These are phyloP conservation scores for Alloascoidea africana DNA, from an alignment of 805 yeast genomes.

Conservation along the genomic window DNA sequence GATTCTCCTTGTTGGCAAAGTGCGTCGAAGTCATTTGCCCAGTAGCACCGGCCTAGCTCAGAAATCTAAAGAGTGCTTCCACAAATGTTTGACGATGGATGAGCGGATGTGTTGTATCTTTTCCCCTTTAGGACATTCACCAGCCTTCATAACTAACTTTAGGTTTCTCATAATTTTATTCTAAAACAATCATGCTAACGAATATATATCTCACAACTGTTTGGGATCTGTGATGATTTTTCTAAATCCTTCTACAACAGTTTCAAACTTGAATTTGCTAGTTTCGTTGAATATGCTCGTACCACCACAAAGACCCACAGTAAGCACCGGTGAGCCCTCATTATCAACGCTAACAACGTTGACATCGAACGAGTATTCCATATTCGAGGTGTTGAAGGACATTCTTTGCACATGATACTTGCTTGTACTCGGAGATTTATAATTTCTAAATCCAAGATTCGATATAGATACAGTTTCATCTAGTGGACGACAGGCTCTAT, in stretches of 20 bases:
- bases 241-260: neutral
- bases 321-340: neutral
- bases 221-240: neutral
- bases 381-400: neutral
- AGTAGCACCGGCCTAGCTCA: no score
- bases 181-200: no score
- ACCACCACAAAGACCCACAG: neutral
- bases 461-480: neutral
- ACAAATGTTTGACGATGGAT: no score
- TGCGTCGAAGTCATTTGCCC: no score
- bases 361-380: neutral
- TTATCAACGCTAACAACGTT: neutral
- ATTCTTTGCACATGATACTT: neutral
- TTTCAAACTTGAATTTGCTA: neutral
- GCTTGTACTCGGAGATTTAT: conserved; percentile 2
- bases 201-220: no score
- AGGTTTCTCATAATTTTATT: no score
- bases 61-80: no score
- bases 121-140: no score
- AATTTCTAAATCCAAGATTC: neutral
- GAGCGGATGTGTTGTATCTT: no score
- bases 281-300: neutral
- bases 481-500: neutral
- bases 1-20: no score
- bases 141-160: no score